phyloP scores from a whole-genome alignment of 2,329 filamentous ascomycete species.

The Diaporthe ilicicola region DNA sequence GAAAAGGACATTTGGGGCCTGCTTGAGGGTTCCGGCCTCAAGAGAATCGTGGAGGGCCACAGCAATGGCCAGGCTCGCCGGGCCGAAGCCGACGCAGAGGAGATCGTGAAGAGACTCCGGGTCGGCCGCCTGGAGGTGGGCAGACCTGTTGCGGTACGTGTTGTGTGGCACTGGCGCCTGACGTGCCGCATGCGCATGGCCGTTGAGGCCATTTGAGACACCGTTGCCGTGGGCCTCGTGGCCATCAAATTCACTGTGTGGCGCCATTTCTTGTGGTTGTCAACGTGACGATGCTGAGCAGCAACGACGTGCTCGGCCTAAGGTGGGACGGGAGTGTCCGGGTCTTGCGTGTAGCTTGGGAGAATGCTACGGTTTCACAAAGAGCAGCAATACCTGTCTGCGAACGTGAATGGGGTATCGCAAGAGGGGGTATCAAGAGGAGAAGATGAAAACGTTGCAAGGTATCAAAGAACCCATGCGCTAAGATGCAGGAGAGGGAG shows the following conservation, averaged over 20 bases:
- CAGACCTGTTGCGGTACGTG: conserved; percentile 41
- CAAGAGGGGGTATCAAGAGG: conserved; percentile 4
- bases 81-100: conserved; percentile 91
- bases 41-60: conserved; percentile 87
- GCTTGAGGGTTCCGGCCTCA: conserved; percentile 56
- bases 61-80: conserved; percentile 87
- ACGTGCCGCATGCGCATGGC: conserved; percentile 17
- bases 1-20: conserved; percentile 79
- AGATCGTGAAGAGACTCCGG: conserved; percentile 79
- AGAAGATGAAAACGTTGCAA: background rate
- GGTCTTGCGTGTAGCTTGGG: background rate
- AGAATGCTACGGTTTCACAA: background rate
- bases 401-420: background rate
- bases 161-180: conserved; percentile 20
- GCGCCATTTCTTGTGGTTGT: conserved; percentile 27
- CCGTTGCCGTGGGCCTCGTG: conserved; percentile 30
- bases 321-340: background rate
- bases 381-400: background rate
- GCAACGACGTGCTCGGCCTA: background rate
- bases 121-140: conserved; percentile 51
- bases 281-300: background rate
- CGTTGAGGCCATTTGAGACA: conserved; percentile 23
- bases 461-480: background rate
- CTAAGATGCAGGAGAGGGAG: conserved; percentile 18
- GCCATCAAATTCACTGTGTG: conserved; percentile 33